Percentiles rank a stretch among this genome's conserved stretches.
Evolutionary conservation across 192 early-diverging fungal genomes (phyloP).

Genomic region (Backusella macrospora): DNA sequence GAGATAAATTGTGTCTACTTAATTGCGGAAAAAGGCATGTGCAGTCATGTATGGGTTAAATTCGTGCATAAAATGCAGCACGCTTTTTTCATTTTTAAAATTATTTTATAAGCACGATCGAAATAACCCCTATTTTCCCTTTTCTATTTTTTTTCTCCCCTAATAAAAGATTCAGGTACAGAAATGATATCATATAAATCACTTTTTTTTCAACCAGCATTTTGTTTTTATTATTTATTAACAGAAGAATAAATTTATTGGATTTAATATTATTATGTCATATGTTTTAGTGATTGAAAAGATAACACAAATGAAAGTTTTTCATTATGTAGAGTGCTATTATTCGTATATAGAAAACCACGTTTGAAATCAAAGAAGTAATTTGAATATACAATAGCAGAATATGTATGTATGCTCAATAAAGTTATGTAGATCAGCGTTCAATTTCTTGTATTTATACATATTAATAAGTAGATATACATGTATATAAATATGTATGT

Average conservation of each 20-base stretch:
- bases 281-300: neutral
- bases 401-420: neutral
- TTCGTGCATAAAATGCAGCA: neutral
- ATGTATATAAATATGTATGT: neutral
- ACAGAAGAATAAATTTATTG: neutral
- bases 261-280: neutral
- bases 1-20: neutral
- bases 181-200: neutral
- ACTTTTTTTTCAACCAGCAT: neutral
- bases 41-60: neutral
- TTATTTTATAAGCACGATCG: neutral
- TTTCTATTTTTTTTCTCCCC: neutral
- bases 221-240: neutral
- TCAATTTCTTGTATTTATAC: no score
- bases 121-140: neutral
- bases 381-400: neutral
- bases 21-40: neutral
- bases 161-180: neutral
- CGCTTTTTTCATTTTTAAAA: neutral
- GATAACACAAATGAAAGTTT: neutral
- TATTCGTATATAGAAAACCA: neutral
- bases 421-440: neutral
- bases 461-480: no score
- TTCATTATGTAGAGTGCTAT: neutral
- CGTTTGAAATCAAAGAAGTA: slow-evolving; percentile 7